Evolutionary conservation across 257 asterid genomes (phyloP).

Genomic region (Thymus mandschuricus): DNA sequence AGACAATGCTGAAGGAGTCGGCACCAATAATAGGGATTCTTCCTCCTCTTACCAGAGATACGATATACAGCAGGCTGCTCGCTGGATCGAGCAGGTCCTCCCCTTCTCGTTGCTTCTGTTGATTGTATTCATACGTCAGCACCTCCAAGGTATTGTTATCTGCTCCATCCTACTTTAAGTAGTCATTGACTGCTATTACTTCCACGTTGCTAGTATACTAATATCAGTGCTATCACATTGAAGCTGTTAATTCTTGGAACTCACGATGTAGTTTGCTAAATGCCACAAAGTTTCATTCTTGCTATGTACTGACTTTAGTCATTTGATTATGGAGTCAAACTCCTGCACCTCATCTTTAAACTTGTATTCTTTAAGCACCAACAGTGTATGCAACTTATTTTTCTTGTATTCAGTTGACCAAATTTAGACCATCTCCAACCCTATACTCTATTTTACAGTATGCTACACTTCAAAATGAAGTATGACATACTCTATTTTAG

Average conservation of each 20-base stretch:
- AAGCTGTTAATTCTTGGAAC: conserved; percentile 18
- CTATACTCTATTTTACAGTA: too few species aligned
- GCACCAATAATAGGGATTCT: conserved; percentile 55
- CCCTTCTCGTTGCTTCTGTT: conserved; percentile 80
- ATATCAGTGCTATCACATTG: neutral
- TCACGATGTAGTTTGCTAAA: neutral
- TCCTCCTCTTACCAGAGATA: conserved; percentile 86
- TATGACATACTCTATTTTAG: too few species aligned
- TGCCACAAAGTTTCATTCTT: neutral
- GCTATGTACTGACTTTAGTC: neutral
- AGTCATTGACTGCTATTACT: neutral
- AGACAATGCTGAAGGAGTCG: conserved; percentile 53
- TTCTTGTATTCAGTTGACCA: neutral
- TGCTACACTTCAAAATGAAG: too few species aligned
- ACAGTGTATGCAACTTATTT: neutral
- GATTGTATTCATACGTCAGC: conserved; percentile 86
- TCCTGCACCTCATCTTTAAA: neutral
- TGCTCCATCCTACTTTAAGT: conserved; percentile 18
- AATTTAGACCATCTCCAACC: too few species aligned
- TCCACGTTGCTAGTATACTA: neutral
- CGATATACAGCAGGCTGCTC: conserved; percentile 87
- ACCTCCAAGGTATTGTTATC: conserved; percentile 64
- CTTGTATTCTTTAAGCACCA: neutral
- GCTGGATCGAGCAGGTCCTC: conserved; percentile 88
- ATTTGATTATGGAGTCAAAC: neutral